phyloP scores from a whole-genome alignment of 441 rosid species.

The Breynia disticha region DNA sequence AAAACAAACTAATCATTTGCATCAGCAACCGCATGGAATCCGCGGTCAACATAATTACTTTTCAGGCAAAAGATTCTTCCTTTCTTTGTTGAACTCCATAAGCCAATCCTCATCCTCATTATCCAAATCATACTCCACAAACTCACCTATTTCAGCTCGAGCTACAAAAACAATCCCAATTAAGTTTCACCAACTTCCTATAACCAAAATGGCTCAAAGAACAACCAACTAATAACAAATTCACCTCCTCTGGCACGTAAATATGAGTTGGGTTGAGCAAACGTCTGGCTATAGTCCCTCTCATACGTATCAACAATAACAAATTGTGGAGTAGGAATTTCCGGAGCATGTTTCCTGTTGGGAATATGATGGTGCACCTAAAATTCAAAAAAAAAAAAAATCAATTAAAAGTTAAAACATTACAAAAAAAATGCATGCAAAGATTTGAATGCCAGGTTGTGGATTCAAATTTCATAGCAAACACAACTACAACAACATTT shows the following conservation, averaged over 20 bases:
- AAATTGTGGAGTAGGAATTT: slow-evolving; percentile 90
- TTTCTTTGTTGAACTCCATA: slow-evolving; percentile 45
- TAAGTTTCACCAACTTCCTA: background rate
- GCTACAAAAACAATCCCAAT: slow-evolving; percentile 39
- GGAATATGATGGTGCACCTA: slow-evolving; percentile 62
- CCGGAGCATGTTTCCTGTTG: slow-evolving; percentile 61
- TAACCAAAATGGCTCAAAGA: background rate
- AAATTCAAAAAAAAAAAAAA: background rate
- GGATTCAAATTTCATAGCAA: too few species aligned
- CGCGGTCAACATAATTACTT: slow-evolving; percentile 29
- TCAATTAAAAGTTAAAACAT: background rate
- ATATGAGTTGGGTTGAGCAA: slow-evolving; percentile 75
- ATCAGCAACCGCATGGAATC: background rate
- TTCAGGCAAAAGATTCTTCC: slow-evolving; percentile 53
- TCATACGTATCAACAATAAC: slow-evolving; percentile 89
- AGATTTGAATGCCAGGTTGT: too few species aligned
- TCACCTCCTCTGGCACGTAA: slow-evolving; percentile 95
- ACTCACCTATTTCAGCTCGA: slow-evolving; percentile 89
- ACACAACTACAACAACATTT: too few species aligned
- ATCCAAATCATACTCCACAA: slow-evolving; percentile 93
- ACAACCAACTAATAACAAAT: slow-evolving; percentile 4
- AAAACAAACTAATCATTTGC: background rate
- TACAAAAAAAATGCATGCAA: too few species aligned
- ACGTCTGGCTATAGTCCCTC: slow-evolving; percentile 74
- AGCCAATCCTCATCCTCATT: slow-evolving; percentile 99